A percentile compares a stretch with the other conserved stretches of the same genome.
These are phyloP conservation scores for Arthrobotrys iridis DNA, from an alignment of 2,329 filamentous ascomycete species.

Conservation along the genomic window DNA sequence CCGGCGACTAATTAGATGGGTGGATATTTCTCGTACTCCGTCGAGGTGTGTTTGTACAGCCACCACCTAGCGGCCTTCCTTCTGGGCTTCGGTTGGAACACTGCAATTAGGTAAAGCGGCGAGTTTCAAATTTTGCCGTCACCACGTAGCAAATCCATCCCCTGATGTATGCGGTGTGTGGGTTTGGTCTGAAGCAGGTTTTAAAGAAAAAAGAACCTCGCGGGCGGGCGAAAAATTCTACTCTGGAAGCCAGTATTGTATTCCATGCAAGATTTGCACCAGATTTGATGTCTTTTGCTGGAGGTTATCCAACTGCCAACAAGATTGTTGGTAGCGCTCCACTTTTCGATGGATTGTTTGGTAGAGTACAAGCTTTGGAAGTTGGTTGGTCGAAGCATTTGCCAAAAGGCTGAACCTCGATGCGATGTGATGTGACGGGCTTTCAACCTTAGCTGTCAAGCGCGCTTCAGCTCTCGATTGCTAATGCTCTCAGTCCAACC, in stretches of 20 bases:
- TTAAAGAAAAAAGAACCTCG: not conserved
- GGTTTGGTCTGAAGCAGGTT: conserved; percentile 38
- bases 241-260: conserved; percentile 4
- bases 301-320: conserved; percentile 4
- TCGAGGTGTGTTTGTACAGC: conserved; percentile 10
- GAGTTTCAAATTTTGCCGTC: conserved; percentile 50
- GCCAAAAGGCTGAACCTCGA: too few species aligned
- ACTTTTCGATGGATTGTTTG: conserved; percentile 55
- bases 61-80: conserved; percentile 32
- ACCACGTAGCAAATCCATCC: conserved; percentile 13
- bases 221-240: conserved; percentile 14
- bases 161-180: conserved; percentile 21
- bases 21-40: not conserved
- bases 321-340: conserved; percentile 23
- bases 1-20: conserved; percentile 8
- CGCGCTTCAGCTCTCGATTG: conserved; percentile 75
- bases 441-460: conserved; percentile 3
- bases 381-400: conserved; percentile 26
- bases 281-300: conserved; percentile 23
- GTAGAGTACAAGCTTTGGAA: conserved; percentile 32
- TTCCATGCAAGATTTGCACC: conserved; percentile 17
- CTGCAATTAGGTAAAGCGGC: conserved; percentile 47
- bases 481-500: conserved; percentile 80
- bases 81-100: conserved; percentile 35
- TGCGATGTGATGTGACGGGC: conserved; percentile 8